Percentiles rank a stretch among this genome's conserved stretches.
Evolutionary conservation across 768 basidiomycete genomes (phyloP).

Genomic region (Baorangia bicolor): DNA sequence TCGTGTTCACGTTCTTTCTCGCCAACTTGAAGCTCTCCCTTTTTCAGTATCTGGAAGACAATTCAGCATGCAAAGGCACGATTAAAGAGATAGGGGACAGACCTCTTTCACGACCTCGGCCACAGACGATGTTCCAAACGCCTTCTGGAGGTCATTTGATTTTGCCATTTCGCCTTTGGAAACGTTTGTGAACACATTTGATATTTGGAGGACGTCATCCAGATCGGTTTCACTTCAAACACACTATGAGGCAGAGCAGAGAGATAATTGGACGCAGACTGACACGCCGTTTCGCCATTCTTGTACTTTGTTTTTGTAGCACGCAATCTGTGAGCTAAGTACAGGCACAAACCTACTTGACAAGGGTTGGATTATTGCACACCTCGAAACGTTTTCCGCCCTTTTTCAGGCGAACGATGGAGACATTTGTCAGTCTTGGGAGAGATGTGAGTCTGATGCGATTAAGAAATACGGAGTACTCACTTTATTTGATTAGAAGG

Average conservation of each 20-base stretch:
- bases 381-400: constrained; percentile 98
- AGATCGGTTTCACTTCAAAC: constrained; percentile 77
- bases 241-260: background rate
- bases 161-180: constrained; percentile 95
- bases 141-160: constrained; percentile 85
- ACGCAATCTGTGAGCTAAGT: constrained; percentile 67
- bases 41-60: constrained; percentile 76
- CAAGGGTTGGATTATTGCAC: background rate
- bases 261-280: constrained; percentile 26
- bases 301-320: constrained; percentile 99
- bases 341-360: background rate
- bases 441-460: background rate
- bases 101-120: constrained; percentile 82
- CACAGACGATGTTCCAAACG: constrained; percentile 76
- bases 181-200: constrained; percentile 93
- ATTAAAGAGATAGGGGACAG: constrained; percentile 4
- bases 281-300: constrained; percentile 93
- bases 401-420: constrained; percentile 93
- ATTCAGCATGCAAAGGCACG: background rate
- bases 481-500: constrained; percentile 92
- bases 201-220: constrained; percentile 95
- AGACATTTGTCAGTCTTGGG: constrained; percentile 92
- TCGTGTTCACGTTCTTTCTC: constrained; percentile 97
- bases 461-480: constrained; percentile 3
- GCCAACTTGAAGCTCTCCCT: constrained; percentile 95